Evolutionary conservation across 306 rosid genomes (phyloP), one percentile per base, ranked within the genome.

Genomic region (Echinosophora koreensis): DNA sequence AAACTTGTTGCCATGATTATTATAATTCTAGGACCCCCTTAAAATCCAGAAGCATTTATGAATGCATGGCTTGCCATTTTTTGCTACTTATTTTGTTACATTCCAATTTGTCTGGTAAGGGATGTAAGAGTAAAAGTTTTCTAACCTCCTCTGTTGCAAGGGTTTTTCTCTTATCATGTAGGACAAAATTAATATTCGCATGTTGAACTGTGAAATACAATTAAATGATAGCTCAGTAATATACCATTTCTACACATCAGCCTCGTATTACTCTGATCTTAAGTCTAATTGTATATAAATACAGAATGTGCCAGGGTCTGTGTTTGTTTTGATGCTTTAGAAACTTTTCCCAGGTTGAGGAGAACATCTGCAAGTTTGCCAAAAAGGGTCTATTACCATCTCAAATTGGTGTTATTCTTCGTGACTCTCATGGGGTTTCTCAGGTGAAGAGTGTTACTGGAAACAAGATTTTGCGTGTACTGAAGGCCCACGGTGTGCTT

Each of bases 371-470:
- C 84, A 88, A 88, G 79, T 88, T 88, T 83, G 89, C 92, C 47
- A 88, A 88, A 78, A 88, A 88, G 82, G 92, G 92, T 17, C n/a
- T 88, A 82, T 71, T 88, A 37, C 92, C 92, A 11, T 88, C 92
- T 62, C 92, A 88, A 76, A 88, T 88, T 69, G 92, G 92, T 79
- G 89, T 85, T 15, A 81, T 88, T 70, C 89, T 88, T 56, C 86
- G 89, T 76, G 92, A 88, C 69, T 86, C 92, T 44, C 85, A 88
- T 13, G 92, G 89, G 5, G 86, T 88, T 78, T 88, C 89, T 44
- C 91, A 88, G 77, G 89, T 88, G 59, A 85, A 70, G 70, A 88
- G 83, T 73, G 89, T 88, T 0, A 83, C 92, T 15, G 89, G 89
- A 13, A 88, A 83, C 86, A 88, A 86, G 85, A 84, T 88, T 42